Evolutionary conservation across 192 early-diverging fungal genomes (phyloP).

Genomic region (Pecoramyces ruminantium): DNA sequence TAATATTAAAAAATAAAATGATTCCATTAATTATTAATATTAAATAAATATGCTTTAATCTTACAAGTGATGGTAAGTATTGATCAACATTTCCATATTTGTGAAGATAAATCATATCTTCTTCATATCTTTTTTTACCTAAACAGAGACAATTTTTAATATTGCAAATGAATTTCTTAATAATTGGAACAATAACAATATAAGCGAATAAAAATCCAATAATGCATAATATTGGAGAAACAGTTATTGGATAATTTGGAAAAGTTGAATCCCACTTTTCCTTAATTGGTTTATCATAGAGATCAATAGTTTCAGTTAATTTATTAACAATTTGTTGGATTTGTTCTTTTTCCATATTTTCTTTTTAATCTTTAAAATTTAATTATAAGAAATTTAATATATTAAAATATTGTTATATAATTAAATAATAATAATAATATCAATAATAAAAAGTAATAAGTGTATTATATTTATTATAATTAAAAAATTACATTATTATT

Average conservation of each 20-base stretch:
- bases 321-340: neutral
- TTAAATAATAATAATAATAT: too few relatives aligned
- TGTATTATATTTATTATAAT: too few relatives aligned
- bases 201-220: neutral
- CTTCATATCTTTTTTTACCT: neutral
- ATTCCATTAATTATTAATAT: too few relatives aligned
- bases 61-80: neutral
- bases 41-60: too few relatives aligned
- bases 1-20: too few relatives aligned
- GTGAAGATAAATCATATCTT: neutral
- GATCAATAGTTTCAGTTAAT: neutral
- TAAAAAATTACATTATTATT: too few relatives aligned
- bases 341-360: neutral
- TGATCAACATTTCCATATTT: neutral
- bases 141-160: neutral
- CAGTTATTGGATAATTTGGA: neutral
- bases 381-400: too few relatives aligned
- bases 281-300: neutral
- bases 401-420: too few relatives aligned
- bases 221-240: neutral
- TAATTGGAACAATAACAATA: neutral
- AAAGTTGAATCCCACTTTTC: neutral
- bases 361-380: neutral
- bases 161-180: neutral
- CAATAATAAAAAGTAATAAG: too few relatives aligned